These are phyloP conservation scores for Brachypodium distachyon DNA, from an alignment of 202 grass and related monocot genomes.

Conservation along the genomic window DNA sequence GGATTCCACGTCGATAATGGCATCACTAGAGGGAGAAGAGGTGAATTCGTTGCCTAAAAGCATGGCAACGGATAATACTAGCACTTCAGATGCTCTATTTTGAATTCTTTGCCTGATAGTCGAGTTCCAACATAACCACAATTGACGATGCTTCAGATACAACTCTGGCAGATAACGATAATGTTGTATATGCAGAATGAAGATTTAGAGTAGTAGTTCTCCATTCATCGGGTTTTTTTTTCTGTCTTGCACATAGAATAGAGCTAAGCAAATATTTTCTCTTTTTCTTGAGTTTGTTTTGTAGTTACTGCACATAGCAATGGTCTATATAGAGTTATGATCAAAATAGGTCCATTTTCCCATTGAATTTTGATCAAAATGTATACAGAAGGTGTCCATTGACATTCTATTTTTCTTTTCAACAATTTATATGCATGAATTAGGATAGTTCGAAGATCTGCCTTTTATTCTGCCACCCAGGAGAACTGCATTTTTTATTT, in stretches of 20 bases:
- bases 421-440: background rate
- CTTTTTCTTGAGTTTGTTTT: background rate
- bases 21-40: constrained; percentile 52
- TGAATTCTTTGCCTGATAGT: background rate
- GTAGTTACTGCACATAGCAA: background rate
- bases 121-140: background rate
- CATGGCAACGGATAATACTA: background rate
- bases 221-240: background rate
- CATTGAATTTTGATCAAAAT: background rate
- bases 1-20: constrained; percentile 33
- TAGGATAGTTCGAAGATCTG: background rate
- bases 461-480: background rate
- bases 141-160: background rate
- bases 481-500: too few relatives aligned
- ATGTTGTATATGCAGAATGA: constrained; percentile 4
- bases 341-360: background rate
- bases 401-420: background rate
- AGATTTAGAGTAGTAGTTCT: background rate
- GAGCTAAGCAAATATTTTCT: background rate
- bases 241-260: background rate
- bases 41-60: background rate
- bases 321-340: background rate
- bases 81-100: background rate
- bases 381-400: background rate
- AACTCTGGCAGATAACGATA: background rate